phyloP scores from a whole-genome alignment of 306 rosid genomes.

The Urtica urens region DNA sequence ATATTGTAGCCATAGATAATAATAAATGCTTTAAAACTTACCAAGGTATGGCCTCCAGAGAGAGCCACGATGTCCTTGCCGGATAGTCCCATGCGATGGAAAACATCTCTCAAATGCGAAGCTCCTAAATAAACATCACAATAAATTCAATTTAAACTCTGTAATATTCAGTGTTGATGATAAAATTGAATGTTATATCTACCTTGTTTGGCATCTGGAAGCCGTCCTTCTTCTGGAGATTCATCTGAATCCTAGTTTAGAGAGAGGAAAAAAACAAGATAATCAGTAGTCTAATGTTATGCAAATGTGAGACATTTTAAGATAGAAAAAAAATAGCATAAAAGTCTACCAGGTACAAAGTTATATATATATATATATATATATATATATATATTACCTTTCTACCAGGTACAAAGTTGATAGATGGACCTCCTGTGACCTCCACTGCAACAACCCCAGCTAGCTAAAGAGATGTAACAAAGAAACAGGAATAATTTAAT shows the following conservation, averaged over 20 bases:
- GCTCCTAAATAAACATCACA: conserved; percentile 32
- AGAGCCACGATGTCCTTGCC: conserved; percentile 78
- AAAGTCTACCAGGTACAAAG: not conserved
- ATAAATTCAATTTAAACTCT: not conserved
- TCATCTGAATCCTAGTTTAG: conserved; percentile 39
- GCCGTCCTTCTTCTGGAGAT: conserved; percentile 64
- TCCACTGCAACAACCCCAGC: conserved; percentile 93
- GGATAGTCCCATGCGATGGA: conserved; percentile 57
- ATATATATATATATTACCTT: conserved; percentile 29
- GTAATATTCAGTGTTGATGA: not conserved
- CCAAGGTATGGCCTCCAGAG: conserved; percentile 94
- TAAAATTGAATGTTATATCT: not conserved
- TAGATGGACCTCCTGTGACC: conserved; percentile 81
- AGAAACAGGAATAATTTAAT: not conserved
- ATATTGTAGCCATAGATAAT: too few species aligned
- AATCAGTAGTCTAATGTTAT: too few species aligned
- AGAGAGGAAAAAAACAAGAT: not conserved
- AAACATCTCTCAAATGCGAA: conserved; percentile 53
- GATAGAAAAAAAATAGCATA: not conserved
- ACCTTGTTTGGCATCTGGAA: conserved; percentile 82
- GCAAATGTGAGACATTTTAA: too few species aligned
- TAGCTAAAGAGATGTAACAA: conserved; percentile 33
- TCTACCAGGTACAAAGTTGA: conserved; percentile 69
- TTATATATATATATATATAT: not conserved
- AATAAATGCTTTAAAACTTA: conserved; percentile 10